phyloP scores from a whole-genome alignment of 2,329 filamentous ascomycete genomes.

The Stachybotrys chartarum region DNA sequence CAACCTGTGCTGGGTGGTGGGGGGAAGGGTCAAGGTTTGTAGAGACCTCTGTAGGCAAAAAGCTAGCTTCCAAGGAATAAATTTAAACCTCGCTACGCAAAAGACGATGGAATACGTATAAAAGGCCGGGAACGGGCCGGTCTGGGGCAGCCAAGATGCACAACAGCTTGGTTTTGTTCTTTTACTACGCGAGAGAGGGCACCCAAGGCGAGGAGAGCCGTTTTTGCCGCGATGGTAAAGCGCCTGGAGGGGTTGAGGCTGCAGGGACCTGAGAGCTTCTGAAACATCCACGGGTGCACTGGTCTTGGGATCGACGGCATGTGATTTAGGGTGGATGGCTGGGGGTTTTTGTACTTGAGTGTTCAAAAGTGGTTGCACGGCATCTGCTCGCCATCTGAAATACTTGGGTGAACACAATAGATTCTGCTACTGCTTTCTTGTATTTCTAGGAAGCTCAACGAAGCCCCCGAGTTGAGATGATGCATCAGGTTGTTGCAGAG shows the following conservation, averaged over 20 bases:
- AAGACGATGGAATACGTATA: neutral
- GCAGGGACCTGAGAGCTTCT: neutral
- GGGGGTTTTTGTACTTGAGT: neutral
- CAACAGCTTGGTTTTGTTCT: neutral
- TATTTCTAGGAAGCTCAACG: no score
- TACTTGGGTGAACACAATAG: no score
- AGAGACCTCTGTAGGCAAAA: no score
- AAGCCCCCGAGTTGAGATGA: no score
- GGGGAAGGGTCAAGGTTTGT: no score
- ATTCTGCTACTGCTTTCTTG: no score
- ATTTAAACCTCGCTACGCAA: neutral
- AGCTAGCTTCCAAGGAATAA: neutral
- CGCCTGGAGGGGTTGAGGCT: neutral
- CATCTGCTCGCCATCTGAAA: no score
- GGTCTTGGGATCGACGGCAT: neutral
- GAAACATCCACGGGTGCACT: neutral
- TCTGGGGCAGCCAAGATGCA: neutral
- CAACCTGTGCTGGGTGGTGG: neutral
- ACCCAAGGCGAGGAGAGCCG: neutral
- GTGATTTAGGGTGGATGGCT: neutral
- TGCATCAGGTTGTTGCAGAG: no score
- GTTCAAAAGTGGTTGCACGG: neutral
- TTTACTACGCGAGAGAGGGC: neutral
- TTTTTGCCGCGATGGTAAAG: neutral
- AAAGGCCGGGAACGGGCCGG: neutral